Conservation (phyloP, 768 basidiomycete species). For the Pleurotus sapidus region DNA sequence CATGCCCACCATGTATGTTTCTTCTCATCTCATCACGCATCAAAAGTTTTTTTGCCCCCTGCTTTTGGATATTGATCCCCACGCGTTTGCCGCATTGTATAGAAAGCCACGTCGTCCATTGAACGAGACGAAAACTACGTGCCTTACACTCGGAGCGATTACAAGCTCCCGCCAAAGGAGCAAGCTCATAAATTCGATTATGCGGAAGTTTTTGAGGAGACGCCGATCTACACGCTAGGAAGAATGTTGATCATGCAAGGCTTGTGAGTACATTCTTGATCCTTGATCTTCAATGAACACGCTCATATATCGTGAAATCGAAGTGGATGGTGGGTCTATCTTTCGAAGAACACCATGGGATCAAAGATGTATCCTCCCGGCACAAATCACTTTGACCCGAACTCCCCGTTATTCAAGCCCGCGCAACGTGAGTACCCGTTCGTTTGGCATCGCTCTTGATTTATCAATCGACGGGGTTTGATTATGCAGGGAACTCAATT, state of each 20-base stretch:
- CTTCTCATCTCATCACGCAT: not conserved
- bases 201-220: slow-evolving; percentile 49
- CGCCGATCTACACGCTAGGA: slow-evolving; percentile 40
- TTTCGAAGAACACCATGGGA: slow-evolving; percentile 43
- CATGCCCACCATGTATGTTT: slow-evolving; percentile 59
- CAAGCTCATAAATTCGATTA: slow-evolving; percentile 39
- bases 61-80: not conserved
- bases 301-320: slow-evolving; percentile 4
- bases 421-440: slow-evolving; percentile 28
- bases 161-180: slow-evolving; percentile 35
- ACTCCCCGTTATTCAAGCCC: slow-evolving; percentile 37
- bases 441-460: slow-evolving; percentile 5
- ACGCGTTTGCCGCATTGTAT: not conserved
- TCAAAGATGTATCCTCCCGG: slow-evolving; percentile 44
- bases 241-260: slow-evolving; percentile 50
- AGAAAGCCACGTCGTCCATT: slow-evolving; percentile 69
- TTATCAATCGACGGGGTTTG: not conserved
- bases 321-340: slow-evolving; percentile 36
- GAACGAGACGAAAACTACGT: slow-evolving; percentile 78
- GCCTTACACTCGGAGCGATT: slow-evolving; percentile 42
- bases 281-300: too few relatives aligned
- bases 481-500: slow-evolving; percentile 31
- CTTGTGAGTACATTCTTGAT: slow-evolving; percentile 22
- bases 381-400: slow-evolving; percentile 40
- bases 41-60: not conserved